phyloP scores from a whole-genome alignment of 441 rosid species.

The Erodium chrysanthum region DNA sequence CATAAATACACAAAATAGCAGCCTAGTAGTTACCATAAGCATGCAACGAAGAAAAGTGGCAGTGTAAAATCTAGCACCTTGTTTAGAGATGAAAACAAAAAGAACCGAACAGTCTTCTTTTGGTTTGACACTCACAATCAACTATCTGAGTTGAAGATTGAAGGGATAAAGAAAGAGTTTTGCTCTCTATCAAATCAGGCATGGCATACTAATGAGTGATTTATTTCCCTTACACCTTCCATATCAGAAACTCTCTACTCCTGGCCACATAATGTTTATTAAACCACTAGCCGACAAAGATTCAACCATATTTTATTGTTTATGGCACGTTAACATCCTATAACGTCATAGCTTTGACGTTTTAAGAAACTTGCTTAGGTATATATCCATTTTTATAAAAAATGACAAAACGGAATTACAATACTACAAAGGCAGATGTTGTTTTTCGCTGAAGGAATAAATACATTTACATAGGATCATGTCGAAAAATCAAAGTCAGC shows the following conservation, averaged over 20 bases:
- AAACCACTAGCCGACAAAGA: background rate
- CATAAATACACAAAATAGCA: too few relatives aligned
- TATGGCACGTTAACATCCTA: background rate
- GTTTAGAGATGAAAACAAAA: too few relatives aligned
- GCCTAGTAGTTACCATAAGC: too few relatives aligned
- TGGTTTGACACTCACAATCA: too few relatives aligned
- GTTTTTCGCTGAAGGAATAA: background rate
- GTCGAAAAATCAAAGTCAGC: background rate
- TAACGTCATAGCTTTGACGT: background rate
- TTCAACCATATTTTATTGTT: background rate
- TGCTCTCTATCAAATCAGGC: too few relatives aligned
- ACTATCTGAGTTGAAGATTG: too few relatives aligned
- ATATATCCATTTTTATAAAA: background rate
- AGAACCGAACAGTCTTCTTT: too few relatives aligned
- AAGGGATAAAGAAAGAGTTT: too few relatives aligned
- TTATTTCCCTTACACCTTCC: background rate
- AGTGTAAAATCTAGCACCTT: too few relatives aligned
- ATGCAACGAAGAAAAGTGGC: too few relatives aligned
- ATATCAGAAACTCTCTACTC: background rate
- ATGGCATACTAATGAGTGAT: too few relatives aligned
- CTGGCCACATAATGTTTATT: background rate
- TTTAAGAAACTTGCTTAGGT: background rate
- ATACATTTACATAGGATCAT: background rate
- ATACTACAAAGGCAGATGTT: background rate
- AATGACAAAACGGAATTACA: background rate